phyloP scores from a whole-genome alignment of 208 protist species.

The Naegleria lovaniensis region DNA sequence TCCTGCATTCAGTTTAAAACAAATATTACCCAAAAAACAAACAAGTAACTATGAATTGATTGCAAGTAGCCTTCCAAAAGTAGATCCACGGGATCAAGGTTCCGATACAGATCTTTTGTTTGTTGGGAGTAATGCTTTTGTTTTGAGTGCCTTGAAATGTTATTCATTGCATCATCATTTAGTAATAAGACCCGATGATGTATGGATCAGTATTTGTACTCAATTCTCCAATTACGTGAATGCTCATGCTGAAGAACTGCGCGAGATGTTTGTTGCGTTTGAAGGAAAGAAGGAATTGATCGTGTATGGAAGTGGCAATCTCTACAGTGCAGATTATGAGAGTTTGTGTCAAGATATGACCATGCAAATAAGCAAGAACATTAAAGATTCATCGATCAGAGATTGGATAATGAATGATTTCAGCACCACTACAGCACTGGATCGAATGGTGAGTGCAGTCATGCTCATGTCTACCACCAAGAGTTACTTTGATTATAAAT shows the following conservation, averaged over 20 bases:
- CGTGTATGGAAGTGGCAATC: neutral
- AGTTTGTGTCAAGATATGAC: neutral
- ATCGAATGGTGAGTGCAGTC: neutral
- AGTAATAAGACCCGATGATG: neutral
- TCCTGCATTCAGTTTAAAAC: too few species aligned
- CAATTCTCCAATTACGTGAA: slow-evolving; percentile 23
- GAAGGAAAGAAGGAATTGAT: neutral
- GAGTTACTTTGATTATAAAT: slow-evolving; percentile 10
- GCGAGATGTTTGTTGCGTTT: neutral
- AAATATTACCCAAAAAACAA: neutral
- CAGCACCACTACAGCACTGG: neutral
- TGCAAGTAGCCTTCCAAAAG: neutral
- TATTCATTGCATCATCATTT: slow-evolving; percentile 11
- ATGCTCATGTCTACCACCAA: neutral
- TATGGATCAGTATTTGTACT: neutral
- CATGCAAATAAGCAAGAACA: neutral
- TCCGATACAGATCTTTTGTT: neutral
- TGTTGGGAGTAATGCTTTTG: neutral
- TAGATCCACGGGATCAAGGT: neutral
- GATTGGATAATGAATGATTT: slow-evolving; percentile 11
- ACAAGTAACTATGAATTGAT: neutral
- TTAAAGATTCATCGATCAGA: neutral
- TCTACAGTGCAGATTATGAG: neutral
- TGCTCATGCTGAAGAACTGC: neutral
- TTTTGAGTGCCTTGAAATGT: neutral